Conservation (phyloP, 2,329 filamentous ascomycete species). For the Diaporthe caulivora region DNA sequence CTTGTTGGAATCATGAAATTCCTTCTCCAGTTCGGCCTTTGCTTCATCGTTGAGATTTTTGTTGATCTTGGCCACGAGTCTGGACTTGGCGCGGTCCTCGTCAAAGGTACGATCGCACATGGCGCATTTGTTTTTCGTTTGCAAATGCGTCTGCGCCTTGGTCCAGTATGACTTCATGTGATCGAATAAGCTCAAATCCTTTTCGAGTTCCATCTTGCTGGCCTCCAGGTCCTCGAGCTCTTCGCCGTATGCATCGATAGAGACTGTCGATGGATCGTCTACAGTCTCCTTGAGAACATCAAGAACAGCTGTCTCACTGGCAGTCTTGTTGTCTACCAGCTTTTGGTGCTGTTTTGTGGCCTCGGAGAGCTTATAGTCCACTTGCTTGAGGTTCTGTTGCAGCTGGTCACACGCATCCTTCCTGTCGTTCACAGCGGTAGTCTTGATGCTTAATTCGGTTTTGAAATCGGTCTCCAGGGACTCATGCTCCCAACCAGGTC, state of each 20-base stretch:
- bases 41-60: constrained; percentile 72
- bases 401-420: constrained; percentile 78
- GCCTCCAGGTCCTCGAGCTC: constrained; percentile 64
- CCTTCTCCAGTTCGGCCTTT: constrained; percentile 63
- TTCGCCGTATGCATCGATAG: constrained; percentile 66
- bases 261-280: constrained; percentile 51
- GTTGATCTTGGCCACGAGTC: constrained; percentile 75
- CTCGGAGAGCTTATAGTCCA: constrained; percentile 79
- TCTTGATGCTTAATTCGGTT: constrained; percentile 68
- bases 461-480: constrained; percentile 81
- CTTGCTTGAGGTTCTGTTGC: constrained; percentile 79
- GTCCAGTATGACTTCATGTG: constrained; percentile 79
- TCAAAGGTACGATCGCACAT: constrained; percentile 81
- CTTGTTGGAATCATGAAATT: constrained; percentile 40
- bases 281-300: constrained; percentile 60
- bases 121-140: constrained; percentile 78
- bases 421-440: constrained; percentile 70
- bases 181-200: constrained; percentile 77
- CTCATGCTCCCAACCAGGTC: constrained; percentile 74
- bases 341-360: constrained; percentile 73
- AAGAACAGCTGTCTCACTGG: constrained; percentile 70
- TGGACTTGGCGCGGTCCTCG: constrained; percentile 65
- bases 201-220: constrained; percentile 71
- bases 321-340: constrained; percentile 72
- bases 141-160: constrained; percentile 74